Conservation (phyloP, 1,139 yeast genomes). For the Hyphopichia wangnamkhiaoensis region DNA sequence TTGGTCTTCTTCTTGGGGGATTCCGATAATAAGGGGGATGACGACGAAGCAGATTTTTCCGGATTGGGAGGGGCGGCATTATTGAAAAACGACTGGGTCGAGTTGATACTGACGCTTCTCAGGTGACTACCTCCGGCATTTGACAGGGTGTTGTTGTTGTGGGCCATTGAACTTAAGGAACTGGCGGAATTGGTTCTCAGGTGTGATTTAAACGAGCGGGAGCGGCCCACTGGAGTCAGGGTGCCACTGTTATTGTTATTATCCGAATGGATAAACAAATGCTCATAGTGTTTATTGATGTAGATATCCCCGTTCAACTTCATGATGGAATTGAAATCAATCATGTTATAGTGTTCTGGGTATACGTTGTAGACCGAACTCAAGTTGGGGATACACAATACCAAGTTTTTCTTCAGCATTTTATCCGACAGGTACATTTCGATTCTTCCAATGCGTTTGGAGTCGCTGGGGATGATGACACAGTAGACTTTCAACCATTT, state of each 20-base stretch:
- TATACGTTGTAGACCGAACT: constrained; percentile 50
- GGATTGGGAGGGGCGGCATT: constrained; percentile 24
- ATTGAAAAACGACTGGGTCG: constrained; percentile 27
- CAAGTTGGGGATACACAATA: constrained; percentile 46
- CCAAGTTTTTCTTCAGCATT: constrained; percentile 44
- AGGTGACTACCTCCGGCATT: constrained; percentile 17
- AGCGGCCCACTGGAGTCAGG: constrained; percentile 8
- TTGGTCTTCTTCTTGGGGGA: constrained; percentile 3
- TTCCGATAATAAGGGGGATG: not conserved
- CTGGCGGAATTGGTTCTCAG: constrained; percentile 6
- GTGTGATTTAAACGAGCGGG: constrained; percentile 8
- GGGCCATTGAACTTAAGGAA: constrained; percentile 6
- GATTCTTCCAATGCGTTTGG: constrained; percentile 45
- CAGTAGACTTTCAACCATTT: constrained; percentile 56
- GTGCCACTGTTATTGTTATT: not conserved
- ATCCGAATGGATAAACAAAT: constrained; percentile 21
- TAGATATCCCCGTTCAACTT: constrained; percentile 52
- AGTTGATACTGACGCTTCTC: constrained; percentile 23
- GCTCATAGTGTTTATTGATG: constrained; percentile 43
- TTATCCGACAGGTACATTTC: constrained; percentile 50
- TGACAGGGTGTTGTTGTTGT: no score
- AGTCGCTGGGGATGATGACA: constrained; percentile 44
- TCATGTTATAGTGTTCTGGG: constrained; percentile 55
- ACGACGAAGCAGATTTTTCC: constrained; percentile 11
- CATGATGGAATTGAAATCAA: constrained; percentile 54